Percentiles rank a stretch among this genome's conserved stretches.
phyloP scores from a whole-genome alignment of 495 filamentous ascomycete genomes.

The Neurospora sp. region DNA sequence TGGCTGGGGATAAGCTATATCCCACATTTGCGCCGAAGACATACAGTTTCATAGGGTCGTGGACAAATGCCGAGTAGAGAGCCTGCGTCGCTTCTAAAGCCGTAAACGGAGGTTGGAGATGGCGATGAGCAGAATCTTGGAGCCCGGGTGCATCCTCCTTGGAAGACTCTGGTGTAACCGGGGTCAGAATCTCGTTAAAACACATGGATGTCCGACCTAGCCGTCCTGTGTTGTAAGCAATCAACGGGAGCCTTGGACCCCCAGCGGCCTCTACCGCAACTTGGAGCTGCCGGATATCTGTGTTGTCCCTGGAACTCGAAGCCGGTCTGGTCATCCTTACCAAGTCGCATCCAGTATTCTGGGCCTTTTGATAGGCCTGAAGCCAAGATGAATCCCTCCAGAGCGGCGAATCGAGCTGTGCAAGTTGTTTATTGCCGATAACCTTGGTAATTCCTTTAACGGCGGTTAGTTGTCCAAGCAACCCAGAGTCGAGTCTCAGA shows the following conservation, averaged over 20 bases:
- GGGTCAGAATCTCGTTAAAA: slow-evolving; percentile 57
- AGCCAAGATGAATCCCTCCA: slow-evolving; percentile 50
- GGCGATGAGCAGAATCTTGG: slow-evolving; percentile 4
- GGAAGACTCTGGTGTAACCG: slow-evolving; percentile 50
- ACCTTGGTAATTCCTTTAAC: slow-evolving; percentile 53
- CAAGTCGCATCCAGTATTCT: slow-evolving; percentile 50
- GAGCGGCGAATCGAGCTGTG: slow-evolving; percentile 27
- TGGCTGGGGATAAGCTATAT: slow-evolving; percentile 63
- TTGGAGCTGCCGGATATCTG: slow-evolving; percentile 43
- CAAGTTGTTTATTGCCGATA: slow-evolving; percentile 47
- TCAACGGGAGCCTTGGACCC: slow-evolving; percentile 41
- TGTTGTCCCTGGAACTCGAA: slow-evolving; percentile 45
- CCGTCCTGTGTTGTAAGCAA: slow-evolving; percentile 57
- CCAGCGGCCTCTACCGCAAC: slow-evolving; percentile 31
- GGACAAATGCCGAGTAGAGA: slow-evolving; percentile 41
- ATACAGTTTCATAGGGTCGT: slow-evolving; percentile 57
- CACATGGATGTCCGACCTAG: slow-evolving; percentile 54
- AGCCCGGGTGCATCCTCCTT: slow-evolving; percentile 9
- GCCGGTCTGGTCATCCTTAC: slow-evolving; percentile 51
- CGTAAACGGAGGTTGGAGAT: slow-evolving; percentile 37
- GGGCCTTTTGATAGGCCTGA: slow-evolving; percentile 45
- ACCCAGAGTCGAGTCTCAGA: slow-evolving; percentile 39
- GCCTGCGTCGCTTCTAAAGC: slow-evolving; percentile 48
- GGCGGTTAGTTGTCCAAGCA: slow-evolving; percentile 37
- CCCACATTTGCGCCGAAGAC: slow-evolving; percentile 58